Percentiles rank a stretch among this genome's conserved stretches.
Conservation (phyloP, 805 yeast species). For the Yamadazyma endophytica region DNA sequence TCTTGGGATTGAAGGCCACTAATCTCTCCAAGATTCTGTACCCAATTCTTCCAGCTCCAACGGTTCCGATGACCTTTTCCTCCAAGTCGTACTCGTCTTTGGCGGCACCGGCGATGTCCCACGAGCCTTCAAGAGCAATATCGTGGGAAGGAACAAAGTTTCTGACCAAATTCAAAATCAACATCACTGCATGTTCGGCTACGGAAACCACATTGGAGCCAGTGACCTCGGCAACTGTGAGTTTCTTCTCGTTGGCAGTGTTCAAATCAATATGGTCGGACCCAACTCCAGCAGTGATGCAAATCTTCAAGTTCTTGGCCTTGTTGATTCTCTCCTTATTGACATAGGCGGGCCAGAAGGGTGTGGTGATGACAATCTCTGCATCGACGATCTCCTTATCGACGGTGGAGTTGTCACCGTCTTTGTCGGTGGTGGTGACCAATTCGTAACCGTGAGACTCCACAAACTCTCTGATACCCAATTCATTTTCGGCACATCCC, state of each 20-base stretch:
- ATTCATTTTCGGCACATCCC: conserved; percentile 72
- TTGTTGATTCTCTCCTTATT: conserved; percentile 60
- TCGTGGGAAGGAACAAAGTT: conserved; percentile 79
- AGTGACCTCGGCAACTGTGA: conserved; percentile 75
- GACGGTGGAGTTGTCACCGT: conserved; percentile 52
- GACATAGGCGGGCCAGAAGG: conserved; percentile 79
- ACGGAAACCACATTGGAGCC: conserved; percentile 79
- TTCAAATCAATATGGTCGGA: conserved; percentile 75
- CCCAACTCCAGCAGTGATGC: conserved; percentile 82
- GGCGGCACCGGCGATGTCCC: conserved; percentile 79
- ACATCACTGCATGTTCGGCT: conserved; percentile 77
- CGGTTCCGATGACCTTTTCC: conserved; percentile 72
- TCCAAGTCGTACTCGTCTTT: conserved; percentile 73
- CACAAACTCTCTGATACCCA: conserved; percentile 64
- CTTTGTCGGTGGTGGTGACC: conserved; percentile 66
- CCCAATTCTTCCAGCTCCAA: conserved; percentile 82
- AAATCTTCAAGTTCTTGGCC: conserved; percentile 67
- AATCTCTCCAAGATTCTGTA: conserved; percentile 69
- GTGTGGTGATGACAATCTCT: conserved; percentile 75
- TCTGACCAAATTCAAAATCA: conserved; percentile 65
- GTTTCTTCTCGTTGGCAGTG: conserved; percentile 59
- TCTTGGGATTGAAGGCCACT: conserved; percentile 69
- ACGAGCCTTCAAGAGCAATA: conserved; percentile 54
- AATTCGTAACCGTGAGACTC: conserved; percentile 65
- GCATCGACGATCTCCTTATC: conserved; percentile 69